Evolutionary conservation across 108 stramenopile genomes (phyloP), one percentile per base, ranked within the genome.

Genomic region (Aurantiochytrium sp.): DNA sequence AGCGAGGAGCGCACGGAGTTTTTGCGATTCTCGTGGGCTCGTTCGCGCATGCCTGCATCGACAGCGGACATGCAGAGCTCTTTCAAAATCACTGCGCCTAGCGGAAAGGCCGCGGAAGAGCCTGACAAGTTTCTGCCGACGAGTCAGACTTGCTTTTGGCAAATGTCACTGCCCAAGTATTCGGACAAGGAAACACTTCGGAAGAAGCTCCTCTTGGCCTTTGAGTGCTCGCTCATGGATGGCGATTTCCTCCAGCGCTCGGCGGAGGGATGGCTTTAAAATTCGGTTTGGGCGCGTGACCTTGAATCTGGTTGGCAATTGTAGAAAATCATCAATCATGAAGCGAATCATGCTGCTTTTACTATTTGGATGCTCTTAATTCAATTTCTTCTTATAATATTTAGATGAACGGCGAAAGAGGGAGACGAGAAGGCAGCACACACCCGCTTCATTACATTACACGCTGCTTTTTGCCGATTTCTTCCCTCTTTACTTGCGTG

Each of bases 81-180:
- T 21, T 95, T 95, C 92, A 92, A 93, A 87, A 88, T 95, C 18
- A 93, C 93, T 96, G 97, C 90, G 51, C 90, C 59, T 88, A 90
- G 69, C 76, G 89, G 87, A 57, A 88, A 60, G 91, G 91, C 88
- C 18, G 53, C 91, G 43, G 90, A 92, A 42, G 89, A 94, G 53
- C 95, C 94, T 14, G 97, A 97, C 88, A 88, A 91, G 8, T 96
- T 96, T 60, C 93, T 99, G 16, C 98, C 98, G 12, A 96, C 96
- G 69, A 97, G 98, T 19, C 97, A 96, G 57, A 99, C 98, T 2
- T 99, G 98, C 83, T 99, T 99, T 93, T 99, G 98, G 91, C 96
- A 96, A 23, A 92, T 99, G 69, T 94, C 95, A 28, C 90, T 99
- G 28, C 98, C 98, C 12, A 90, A 93, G 55, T 99, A 99, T 90